These are phyloP conservation scores for Irpex sp. DNA, from an alignment of 1,284 basidiomycete genomes.

Conservation along the genomic window DNA sequence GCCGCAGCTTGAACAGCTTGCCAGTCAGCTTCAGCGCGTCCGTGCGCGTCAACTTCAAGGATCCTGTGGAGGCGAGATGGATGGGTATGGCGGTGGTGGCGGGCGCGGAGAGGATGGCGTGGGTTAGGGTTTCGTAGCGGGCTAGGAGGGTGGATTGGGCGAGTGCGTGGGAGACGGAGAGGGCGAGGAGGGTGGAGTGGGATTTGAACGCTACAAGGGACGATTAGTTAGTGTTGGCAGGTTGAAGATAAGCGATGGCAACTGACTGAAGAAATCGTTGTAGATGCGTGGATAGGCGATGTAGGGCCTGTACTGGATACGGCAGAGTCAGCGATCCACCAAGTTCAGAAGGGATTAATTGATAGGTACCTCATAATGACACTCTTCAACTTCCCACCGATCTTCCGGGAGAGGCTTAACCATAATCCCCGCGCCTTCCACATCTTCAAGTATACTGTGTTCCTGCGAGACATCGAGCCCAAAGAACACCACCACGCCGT, in stretches of 20 bases:
- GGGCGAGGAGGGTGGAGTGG: conserved; percentile 77
- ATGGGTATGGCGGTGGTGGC: conserved; percentile 77
- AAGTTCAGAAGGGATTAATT: too few species aligned
- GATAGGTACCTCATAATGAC: conserved; percentile 70
- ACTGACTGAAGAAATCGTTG: conserved; percentile 86
- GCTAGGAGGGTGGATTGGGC: conserved; percentile 92
- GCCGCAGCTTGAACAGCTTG: conserved; percentile 80
- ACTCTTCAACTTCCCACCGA: conserved; percentile 88
- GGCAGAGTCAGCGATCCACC: conserved; percentile 4
- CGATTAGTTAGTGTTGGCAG: neutral
- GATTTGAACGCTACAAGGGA: conserved; percentile 76
- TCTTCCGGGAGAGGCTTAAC: conserved; percentile 53
- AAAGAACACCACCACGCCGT: conserved; percentile 86
- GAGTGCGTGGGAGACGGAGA: conserved; percentile 91
- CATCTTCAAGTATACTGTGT: conserved; percentile 75
- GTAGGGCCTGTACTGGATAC: conserved; percentile 69
- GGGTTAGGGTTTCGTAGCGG: conserved; percentile 81
- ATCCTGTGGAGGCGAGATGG: conserved; percentile 78
- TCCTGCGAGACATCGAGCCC: conserved; percentile 77
- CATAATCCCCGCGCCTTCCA: conserved; percentile 67
- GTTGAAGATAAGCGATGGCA: neutral
- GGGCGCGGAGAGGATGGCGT: conserved; percentile 75
- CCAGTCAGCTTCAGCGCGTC: conserved; percentile 86
- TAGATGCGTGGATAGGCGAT: conserved; percentile 86
- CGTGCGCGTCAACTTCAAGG: conserved; percentile 70